These are phyloP conservation scores for Phylloporus scabripes DNA, from an alignment of 768 basidiomycete genomes.

Conservation along the genomic window DNA sequence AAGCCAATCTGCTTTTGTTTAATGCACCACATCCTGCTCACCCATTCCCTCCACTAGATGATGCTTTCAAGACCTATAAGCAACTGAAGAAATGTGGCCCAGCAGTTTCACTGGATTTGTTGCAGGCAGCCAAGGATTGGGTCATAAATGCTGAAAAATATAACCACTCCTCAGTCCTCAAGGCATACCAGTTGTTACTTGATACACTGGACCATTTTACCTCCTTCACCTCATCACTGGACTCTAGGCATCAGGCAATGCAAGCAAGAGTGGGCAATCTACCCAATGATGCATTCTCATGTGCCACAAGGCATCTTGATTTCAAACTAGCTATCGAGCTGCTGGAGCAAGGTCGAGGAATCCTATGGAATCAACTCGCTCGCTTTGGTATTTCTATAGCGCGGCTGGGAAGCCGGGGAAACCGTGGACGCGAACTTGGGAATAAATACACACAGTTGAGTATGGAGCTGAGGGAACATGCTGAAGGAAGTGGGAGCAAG, in stretches of 20 bases:
- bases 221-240: neutral
- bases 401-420: neutral
- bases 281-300: neutral
- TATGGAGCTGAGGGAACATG: neutral
- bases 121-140: neutral
- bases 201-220: neutral
- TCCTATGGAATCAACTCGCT: neutral
- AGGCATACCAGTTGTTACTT: neutral
- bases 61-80: neutral
- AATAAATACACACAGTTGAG: neutral
- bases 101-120: neutral
- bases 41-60: neutral
- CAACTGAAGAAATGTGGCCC: neutral
- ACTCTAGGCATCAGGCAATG: neutral
- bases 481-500: too few relatives aligned
- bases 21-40: neutral
- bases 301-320: neutral
- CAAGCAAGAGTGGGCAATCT: neutral
- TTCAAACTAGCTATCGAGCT: neutral
- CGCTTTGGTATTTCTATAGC: neutral
- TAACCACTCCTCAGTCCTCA: neutral
- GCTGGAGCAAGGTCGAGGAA: neutral
- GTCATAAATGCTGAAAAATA: neutral
- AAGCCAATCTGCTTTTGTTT: neutral
- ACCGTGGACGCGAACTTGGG: neutral